Evolutionary conservation across 2,329 filamentous ascomycete genomes (phyloP), one percentile per base, ranked within the genome.

Genomic region (Cordyceps sp.): DNA sequence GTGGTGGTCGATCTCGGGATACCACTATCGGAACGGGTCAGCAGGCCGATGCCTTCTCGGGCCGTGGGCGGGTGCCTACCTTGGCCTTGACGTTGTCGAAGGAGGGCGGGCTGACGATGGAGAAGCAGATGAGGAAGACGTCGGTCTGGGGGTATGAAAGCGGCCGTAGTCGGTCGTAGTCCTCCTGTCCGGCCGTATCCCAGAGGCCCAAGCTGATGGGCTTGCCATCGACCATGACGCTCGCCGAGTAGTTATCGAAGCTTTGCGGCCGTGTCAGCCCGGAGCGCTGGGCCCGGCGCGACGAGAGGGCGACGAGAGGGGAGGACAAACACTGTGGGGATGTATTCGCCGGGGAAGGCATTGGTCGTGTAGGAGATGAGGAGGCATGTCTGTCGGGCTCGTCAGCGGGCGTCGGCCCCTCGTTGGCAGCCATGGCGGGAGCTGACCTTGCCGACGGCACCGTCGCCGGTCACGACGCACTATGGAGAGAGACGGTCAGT

Each of bases 41-140:
- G n/a, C n/a, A n/a, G n/a, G n/a, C n/a, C n/a, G n/a, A n/a, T n/a
- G n/a, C n/a, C n/a, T n/a, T n/a, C n/a, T n/a, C n/a, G n/a, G n/a
- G n/a, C n/a, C n/a, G n/a, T 9, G 10, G 12, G 10, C 6, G 19
- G 2, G 10, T 4, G 14, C 66, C 43, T 65, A 93, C 86, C 78
- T 96, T 98, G 38, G 86, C 86, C 63, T 85, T 90, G 54, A 98
- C 88, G 73, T 98, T 98, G 61, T 96, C 90, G 52, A 94, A 96
- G 21, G 88, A 94, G 16, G 90, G 84, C 30, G 88, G 88, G 73
- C 82, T 92, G 59, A 94, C 86, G 52, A 96, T 92, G 42, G 86
- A 94, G 62, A 96, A 96, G 63, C 88, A 96, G 54, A 96, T 94
- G 43, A 96, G 67, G 60, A 96, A 96, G 30, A 96, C 90, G 50